A percentile compares a stretch with the other conserved stretches of the same genome.
These are phyloP conservation scores for Marsdenia floribunda DNA, from an alignment of 257 asterid genomes.

Conservation along the genomic window DNA sequence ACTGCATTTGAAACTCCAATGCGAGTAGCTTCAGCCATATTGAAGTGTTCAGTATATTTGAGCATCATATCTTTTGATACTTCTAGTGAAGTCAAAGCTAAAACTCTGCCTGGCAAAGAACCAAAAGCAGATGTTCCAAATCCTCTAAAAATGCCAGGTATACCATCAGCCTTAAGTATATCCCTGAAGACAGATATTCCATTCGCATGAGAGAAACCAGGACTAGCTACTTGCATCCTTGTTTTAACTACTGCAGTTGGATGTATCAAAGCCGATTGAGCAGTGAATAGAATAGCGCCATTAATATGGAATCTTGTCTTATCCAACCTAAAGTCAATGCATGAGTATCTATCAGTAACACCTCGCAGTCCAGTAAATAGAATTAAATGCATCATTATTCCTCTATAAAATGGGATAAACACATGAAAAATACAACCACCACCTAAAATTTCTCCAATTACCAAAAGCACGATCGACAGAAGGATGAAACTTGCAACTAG, in stretches of 20 bases:
- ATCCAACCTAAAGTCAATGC: constrained; percentile 55
- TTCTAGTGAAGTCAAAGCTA: constrained; percentile 84
- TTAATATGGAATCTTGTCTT: constrained; percentile 75
- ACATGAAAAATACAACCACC: background rate
- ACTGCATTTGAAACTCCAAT: constrained; percentile 68
- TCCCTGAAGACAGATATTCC: constrained; percentile 64
- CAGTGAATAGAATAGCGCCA: constrained; percentile 87
- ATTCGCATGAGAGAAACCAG: constrained; percentile 44
- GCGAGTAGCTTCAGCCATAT: constrained; percentile 79
- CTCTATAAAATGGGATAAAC: background rate
- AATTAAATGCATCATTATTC: background rate
- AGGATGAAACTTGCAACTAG: background rate
- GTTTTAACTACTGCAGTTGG: constrained; percentile 94
- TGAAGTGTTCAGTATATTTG: constrained; percentile 49
- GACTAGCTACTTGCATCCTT: constrained; percentile 82
- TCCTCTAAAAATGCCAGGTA: constrained; percentile 77
- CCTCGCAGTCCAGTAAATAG: background rate
- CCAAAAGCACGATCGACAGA: background rate
- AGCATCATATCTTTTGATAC: constrained; percentile 66
- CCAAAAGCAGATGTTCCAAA: constrained; percentile 90
- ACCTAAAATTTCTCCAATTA: background rate
- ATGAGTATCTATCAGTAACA: background rate
- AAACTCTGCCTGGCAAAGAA: constrained; percentile 90
- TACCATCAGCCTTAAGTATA: constrained; percentile 54
- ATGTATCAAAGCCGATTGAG: constrained; percentile 79